A percentile compares a stretch with the other conserved stretches of the same genome.
These are phyloP conservation scores for Wickerhamiella infanticola DNA, from an alignment of 1,139 yeast genomes.

Conservation along the genomic window DNA sequence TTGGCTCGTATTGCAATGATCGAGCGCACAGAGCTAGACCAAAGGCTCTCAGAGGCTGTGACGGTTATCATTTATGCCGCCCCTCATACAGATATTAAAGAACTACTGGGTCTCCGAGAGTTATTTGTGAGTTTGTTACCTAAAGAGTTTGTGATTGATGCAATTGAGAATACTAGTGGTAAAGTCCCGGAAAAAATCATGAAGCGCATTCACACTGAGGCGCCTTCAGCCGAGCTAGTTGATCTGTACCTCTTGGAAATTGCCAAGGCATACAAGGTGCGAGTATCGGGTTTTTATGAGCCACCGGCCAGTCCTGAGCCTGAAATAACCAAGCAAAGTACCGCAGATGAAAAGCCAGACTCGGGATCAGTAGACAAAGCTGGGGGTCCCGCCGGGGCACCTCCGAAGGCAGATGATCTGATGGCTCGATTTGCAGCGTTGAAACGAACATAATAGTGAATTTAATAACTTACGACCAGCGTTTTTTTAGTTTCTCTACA, in stretches of 20 bases:
- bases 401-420: conserved; percentile 10
- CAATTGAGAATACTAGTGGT: conserved; percentile 41
- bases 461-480: conserved; percentile 13
- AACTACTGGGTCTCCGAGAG: conserved; percentile 46
- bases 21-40: conserved; percentile 21
- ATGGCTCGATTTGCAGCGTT: conserved; percentile 16
- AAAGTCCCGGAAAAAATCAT: conserved; percentile 51
- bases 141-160: conserved; percentile 42
- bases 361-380: background rate
- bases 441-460: conserved; percentile 4
- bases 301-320: conserved; percentile 2
- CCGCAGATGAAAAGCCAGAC: conserved; percentile 1
- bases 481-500: conserved; percentile 42
- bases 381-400: background rate
- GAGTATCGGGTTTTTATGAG: conserved; percentile 15
- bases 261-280: conserved; percentile 59
- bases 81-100: conserved; percentile 62
- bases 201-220: conserved; percentile 45
- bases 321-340: background rate
- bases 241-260: conserved; percentile 61
- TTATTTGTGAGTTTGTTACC: conserved; percentile 51
- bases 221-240: conserved; percentile 56
- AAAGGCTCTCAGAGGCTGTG: conserved; percentile 62
- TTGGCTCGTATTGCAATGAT: conserved; percentile 53
- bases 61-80: conserved; percentile 56